Percentiles rank a stretch among this genome's conserved stretches.
Evolutionary conservation across 2,329 filamentous ascomycete genomes (phyloP).

Genomic region (Scedosporium aurantiacum): DNA sequence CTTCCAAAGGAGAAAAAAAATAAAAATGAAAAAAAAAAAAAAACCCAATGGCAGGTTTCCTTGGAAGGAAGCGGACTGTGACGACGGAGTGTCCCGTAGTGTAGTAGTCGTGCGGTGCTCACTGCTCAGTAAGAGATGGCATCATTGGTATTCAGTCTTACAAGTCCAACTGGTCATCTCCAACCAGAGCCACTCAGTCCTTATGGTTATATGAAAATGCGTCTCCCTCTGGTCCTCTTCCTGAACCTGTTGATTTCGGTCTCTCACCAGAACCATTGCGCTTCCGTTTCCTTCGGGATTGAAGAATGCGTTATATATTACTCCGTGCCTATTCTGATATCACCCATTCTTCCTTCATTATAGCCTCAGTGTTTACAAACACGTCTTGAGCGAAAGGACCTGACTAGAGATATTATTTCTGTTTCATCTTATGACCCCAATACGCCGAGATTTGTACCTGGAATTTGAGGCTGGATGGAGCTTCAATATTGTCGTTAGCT

Average conservation of each 20-base stretch:
- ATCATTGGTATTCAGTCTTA: no score
- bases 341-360: conserved; percentile 1
- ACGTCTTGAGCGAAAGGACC: not conserved
- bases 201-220: no score
- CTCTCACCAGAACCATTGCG: not conserved
- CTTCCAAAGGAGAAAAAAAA: no score
- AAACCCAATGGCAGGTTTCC: not conserved
- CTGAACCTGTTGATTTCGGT: not conserved
- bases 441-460: not conserved
- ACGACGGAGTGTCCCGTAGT: not conserved
- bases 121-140: no score
- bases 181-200: no score
- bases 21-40: not conserved
- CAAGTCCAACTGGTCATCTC: no score
- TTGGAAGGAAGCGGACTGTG: not conserved
- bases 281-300: not conserved
- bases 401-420: not conserved
- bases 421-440: not conserved
- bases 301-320: conserved; percentile 1
- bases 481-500: not conserved
- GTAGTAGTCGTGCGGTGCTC: not conserved
- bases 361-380: not conserved
- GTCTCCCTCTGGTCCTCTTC: not conserved
- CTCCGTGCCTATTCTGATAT: conserved; percentile 3
- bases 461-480: not conserved